Evolutionary conservation across 1,284 basidiomycete genomes (phyloP), one percentile per base, ranked within the genome.

Genomic region (Irpex sp.): DNA sequence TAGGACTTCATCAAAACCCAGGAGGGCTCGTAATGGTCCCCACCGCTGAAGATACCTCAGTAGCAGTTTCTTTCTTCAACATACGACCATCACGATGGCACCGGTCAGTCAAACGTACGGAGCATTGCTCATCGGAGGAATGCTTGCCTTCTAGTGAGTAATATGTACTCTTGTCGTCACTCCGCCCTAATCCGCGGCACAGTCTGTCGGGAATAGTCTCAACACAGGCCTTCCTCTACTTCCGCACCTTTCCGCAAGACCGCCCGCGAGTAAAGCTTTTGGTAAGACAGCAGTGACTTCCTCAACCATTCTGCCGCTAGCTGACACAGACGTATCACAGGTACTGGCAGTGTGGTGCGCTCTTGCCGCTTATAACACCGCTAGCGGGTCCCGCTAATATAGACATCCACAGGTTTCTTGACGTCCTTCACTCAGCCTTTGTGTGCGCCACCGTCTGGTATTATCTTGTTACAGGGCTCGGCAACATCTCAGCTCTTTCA

Each of bases 121-220:
- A 1, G 62, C 62, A 3, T 37, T 63, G 5, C 58, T 63, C 49
- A 53, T 63, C 17, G 62, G 59, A 1, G 62, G 62, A 19, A 13
- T 60, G 19, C 56, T 65, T 15, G 58, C 64, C 9, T 13, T 62
- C n/a, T 65, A 51, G 64, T 55, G 53, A 55, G 53, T 35, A 7
- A 15, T 65, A 31, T 13, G 61, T 58, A 4, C 3, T 1, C 17
- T 11, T 19, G 26, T 43, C 31, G 3, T n/a, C 26, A 15, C 15
- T 26, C 39, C 37, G 53, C 36, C 33, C 11, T 60, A 26, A 17
- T 13, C 19, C 8, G 3, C 51, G 35, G 46, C 7, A 35, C 55
- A 65, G 64, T 59, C 49, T 65, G 1, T 65, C 64, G 9, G 64
- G 64, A 17, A 58, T 65, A 8, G 64, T 65, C 4, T 47, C 57